Evolutionary conservation across 148 eudicot genomes (phyloP).

Genomic region (Dianthus caryophyllus): DNA sequence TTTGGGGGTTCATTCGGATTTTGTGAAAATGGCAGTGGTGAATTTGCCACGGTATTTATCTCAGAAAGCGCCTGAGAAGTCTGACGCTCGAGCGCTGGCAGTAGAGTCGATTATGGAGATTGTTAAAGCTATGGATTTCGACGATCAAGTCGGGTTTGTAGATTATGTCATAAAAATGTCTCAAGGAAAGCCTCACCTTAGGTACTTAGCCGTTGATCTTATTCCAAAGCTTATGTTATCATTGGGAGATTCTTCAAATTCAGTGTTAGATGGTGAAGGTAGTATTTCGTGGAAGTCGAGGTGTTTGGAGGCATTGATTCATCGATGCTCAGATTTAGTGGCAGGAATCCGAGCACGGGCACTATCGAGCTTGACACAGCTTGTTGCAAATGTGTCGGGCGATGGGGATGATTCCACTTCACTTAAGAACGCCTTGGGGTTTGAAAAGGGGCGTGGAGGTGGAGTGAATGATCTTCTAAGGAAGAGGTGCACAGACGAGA

Average conservation of each 20-base stretch:
- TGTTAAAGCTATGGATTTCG: conserved; percentile 49
- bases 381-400: conserved; percentile 46
- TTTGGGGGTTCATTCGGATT: conserved; percentile 38
- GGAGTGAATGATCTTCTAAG: conserved; percentile 53
- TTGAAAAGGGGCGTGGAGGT: conserved; percentile 29
- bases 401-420: conserved; percentile 29
- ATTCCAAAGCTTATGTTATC: conserved; percentile 49
- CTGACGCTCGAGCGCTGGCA: conserved; percentile 70
- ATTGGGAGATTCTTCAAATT: conserved; percentile 30
- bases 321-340: conserved; percentile 72
- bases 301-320: conserved; percentile 66
- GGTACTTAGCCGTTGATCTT: conserved; percentile 82
- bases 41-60: conserved; percentile 74
- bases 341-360: conserved; percentile 86
- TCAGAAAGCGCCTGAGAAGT: conserved; percentile 73
- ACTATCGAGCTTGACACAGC: conserved; percentile 62
- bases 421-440: conserved; percentile 53
- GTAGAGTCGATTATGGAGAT: conserved; percentile 78
- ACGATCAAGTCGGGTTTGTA: conserved; percentile 57
- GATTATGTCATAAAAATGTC: conserved; percentile 77
- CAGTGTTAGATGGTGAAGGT: conserved; percentile 26
- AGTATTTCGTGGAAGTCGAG: conserved; percentile 57
- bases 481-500: conserved; percentile 80
- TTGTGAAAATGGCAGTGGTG: conserved; percentile 46
- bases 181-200: conserved; percentile 64